A percentile compares a stretch with the other conserved stretches of the same genome.
These are phyloP conservation scores for Tylopilus balloui DNA, from an alignment of 768 basidiomycete genomes.

Conservation along the genomic window DNA sequence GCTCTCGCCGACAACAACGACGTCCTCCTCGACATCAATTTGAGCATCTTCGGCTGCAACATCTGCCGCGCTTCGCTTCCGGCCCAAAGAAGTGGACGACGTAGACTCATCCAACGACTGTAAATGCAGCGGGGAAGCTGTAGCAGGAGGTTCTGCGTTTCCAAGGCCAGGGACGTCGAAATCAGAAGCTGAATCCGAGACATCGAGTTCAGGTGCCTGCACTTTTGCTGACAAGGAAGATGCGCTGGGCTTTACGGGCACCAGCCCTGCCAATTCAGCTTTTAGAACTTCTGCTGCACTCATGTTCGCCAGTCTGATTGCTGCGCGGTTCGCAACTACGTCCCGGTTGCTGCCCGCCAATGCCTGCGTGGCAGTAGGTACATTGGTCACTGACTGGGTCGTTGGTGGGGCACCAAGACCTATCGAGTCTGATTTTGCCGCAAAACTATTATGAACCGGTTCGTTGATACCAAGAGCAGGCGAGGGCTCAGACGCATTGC, in stretches of 20 bases:
- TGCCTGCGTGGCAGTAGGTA: slow-evolving; percentile 62
- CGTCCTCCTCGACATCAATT: slow-evolving; percentile 25
- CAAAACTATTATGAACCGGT: slow-evolving; percentile 54
- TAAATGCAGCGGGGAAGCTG: slow-evolving; percentile 11
- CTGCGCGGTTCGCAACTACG: slow-evolving; percentile 83
- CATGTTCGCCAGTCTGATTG: slow-evolving; percentile 94
- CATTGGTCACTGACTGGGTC: slow-evolving; percentile 51
- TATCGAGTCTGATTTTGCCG: slow-evolving; percentile 72
- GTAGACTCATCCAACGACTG: slow-evolving; percentile 21
- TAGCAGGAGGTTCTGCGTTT: slow-evolving; percentile 20
- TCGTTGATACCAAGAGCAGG: slow-evolving; percentile 27
- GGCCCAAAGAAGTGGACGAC: slow-evolving; percentile 20
- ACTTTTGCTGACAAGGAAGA: slow-evolving; percentile 30
- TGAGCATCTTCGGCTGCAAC: slow-evolving; percentile 41
- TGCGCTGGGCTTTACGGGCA: slow-evolving; percentile 37
- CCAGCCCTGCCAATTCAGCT: slow-evolving; percentile 70
- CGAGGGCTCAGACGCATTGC: slow-evolving; percentile 29
- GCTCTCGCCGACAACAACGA: slow-evolving; percentile 30
- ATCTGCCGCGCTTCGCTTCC: slow-evolving; percentile 44
- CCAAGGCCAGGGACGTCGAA: slow-evolving; percentile 34
- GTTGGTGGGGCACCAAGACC: slow-evolving; percentile 66
- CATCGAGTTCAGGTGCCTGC: slow-evolving; percentile 28
- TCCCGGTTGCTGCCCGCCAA: slow-evolving; percentile 85
- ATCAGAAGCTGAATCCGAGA: slow-evolving; percentile 30
- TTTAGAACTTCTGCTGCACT: slow-evolving; percentile 92